A percentile compares a stretch with the other conserved stretches of the same genome.
Evolutionary conservation across 202 grass and related monocot genomes (phyloP).

Genomic region (Saccharum hybrid): DNA sequence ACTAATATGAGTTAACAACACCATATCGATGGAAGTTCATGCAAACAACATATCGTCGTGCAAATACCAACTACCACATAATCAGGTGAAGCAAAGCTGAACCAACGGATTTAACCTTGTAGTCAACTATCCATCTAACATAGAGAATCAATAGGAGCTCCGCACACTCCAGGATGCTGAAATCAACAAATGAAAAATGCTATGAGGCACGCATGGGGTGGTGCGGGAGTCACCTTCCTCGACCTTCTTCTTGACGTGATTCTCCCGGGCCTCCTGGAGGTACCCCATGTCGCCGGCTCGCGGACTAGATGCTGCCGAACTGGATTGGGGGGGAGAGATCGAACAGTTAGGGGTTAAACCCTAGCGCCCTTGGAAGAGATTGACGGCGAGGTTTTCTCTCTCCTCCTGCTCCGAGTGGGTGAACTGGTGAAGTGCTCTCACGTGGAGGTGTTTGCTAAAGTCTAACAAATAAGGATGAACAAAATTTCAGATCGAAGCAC

Average conservation of each 20-base stretch:
- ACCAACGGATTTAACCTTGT: not conserved
- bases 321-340: not conserved
- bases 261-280: constrained; percentile 90
- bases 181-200: constrained; percentile 21
- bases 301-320: not conserved
- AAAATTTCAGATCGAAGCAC: too few species aligned
- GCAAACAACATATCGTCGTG: not conserved
- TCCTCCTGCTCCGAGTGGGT: not conserved
- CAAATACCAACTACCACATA: not conserved
- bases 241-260: constrained; percentile 99
- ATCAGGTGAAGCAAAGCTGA: not conserved
- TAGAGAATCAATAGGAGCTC: not conserved
- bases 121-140: not conserved
- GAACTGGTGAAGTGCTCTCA: not conserved
- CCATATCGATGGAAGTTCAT: not conserved
- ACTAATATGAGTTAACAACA: not conserved
- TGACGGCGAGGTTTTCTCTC: constrained; percentile 22
- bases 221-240: constrained; percentile 69
- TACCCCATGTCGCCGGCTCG: constrained; percentile 62
- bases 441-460: not conserved
- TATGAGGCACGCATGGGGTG: not conserved
- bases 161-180: not conserved
- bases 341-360: constrained; percentile 46
- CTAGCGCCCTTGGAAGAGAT: constrained; percentile 47
- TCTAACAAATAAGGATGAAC: too few species aligned